Evolutionary conservation across 352 stramenopile species (phyloP), one percentile per base, ranked within the genome.

Genomic region (Globisporangium rhizosaccharum): DNA sequence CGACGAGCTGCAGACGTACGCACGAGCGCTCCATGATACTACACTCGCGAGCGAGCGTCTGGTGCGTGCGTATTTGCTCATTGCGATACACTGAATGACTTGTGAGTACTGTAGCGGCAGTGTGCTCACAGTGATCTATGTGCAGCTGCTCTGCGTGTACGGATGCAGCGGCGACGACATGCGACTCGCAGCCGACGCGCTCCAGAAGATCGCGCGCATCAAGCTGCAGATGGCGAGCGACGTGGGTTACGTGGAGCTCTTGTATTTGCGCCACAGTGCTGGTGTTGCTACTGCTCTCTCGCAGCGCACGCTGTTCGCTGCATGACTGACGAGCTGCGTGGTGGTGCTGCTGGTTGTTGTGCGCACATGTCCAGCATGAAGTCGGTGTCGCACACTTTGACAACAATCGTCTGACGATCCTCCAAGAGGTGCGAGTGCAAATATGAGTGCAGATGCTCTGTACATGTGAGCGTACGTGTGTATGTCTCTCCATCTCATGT

Each of bases 161-260:
- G 71, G 67, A 58, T 63, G 69, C 56, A 52, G 67, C 23, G 36
- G 28, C 28, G 50, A 58, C 26, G 71, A 79, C 44, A 53, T 46
- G 11, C 57, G 47, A 3, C 53, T 70, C 25, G 59, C 81, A 12
- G 54, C 66, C 25, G 53, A 72, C 26, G 66, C 75, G n/a, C 39
- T 85, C 59, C 66, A 71, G 55, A 80, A 75, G 60, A 62, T 83
- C 36, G 52, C 73, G 23, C 63, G 61, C 48, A 76, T 85, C 45
- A 85, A 85, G 48, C 63, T 78, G 42, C 71, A 82, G 62, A 85
- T 85, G 73, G 64, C 64, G 45, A 49, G 12, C 28, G 64, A 73
- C 47, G 75, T 85, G 51, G 51, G 65, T 10, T 6, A 10, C 20
- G 6, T 10, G 33, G 33, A 10, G 10, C 33, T 10, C 33, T 39